These are phyloP conservation scores for Trapa incisa DNA, from an alignment of 345 rosid species.

Conservation along the genomic window DNA sequence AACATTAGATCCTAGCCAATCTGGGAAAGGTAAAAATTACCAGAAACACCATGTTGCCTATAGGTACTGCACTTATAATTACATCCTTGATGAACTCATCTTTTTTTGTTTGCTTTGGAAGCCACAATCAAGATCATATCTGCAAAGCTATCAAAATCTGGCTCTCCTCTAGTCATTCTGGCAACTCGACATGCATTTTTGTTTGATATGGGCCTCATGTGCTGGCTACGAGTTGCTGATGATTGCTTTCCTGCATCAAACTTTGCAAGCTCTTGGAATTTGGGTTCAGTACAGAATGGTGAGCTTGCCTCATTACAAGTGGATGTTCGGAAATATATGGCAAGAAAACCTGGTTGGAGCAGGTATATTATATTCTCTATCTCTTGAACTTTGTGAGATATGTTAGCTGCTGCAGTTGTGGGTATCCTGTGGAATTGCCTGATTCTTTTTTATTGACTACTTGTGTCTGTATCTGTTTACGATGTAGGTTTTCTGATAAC, in stretches of 20 bases:
- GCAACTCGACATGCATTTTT: slow-evolving; percentile 94
- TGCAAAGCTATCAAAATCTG: slow-evolving; percentile 82
- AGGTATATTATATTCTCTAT: slow-evolving; percentile 33
- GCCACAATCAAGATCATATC: slow-evolving; percentile 85
- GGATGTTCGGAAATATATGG: slow-evolving; percentile 89
- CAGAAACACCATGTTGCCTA: not conserved
- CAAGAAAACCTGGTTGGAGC: slow-evolving; percentile 97
- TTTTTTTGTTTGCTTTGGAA: slow-evolving; percentile 15
- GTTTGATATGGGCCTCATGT: slow-evolving; percentile 76
- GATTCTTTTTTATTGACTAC: not conserved
- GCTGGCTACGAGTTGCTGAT: slow-evolving; percentile 97
- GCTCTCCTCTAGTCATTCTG: slow-evolving; percentile 87
- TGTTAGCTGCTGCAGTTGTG: not conserved
- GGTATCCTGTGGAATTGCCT: not conserved
- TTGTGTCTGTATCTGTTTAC: not conserved
- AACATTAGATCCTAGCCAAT: slow-evolving; percentile 33
- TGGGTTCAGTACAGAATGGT: slow-evolving; percentile 72
- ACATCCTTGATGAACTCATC: not conserved
- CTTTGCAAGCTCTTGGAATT: slow-evolving; percentile 87
- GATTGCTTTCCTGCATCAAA: slow-evolving; percentile 99
- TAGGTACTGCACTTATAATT: not conserved
- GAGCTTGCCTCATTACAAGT: slow-evolving; percentile 93
- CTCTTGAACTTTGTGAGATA: not conserved
- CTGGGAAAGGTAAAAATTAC: slow-evolving; percentile 41
- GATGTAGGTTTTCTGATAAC: slow-evolving; percentile 78